Evolutionary conservation across 2,329 filamentous ascomycete species (phyloP).

Genomic region (Cladosporium sp.): DNA sequence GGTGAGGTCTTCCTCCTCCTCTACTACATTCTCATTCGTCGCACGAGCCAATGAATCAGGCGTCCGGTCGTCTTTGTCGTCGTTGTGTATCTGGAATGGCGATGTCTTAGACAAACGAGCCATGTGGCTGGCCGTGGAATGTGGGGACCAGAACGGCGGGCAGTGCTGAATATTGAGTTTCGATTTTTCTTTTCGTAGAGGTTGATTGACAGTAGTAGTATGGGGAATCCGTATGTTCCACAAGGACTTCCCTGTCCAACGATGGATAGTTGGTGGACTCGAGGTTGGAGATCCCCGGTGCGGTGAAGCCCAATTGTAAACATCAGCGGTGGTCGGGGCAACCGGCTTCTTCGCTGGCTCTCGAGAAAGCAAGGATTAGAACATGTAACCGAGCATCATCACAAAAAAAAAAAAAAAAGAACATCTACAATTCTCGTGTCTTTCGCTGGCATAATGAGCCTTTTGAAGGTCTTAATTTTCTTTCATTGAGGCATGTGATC

Average conservation of each 20-base stretch:
- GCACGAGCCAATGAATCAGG: not conserved
- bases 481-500: no score
- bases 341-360: no score
- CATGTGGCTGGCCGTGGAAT: conserved; percentile 9
- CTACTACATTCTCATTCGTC: not conserved
- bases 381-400: no score
- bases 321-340: not conserved
- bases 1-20: not conserved
- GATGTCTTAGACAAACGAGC: conserved; percentile 13
- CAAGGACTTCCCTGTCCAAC: conserved; percentile 3
- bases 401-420: no score
- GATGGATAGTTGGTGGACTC: not conserved
- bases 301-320: conserved; percentile 7
- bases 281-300: not conserved
- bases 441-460: no score
- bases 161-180: not conserved
- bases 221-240: not conserved
- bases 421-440: no score
- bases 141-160: not conserved
- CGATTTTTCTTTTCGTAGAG: no score
- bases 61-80: not conserved
- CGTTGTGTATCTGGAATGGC: conserved; percentile 10
- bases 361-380: no score
- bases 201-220: not conserved
- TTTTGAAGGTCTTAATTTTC: no score